A percentile compares a stretch with the other conserved stretches of the same genome.
These are phyloP conservation scores for Cystofilobasidium bisporidii DNA, from an alignment of 768 basidiomycete species.

Conservation along the genomic window DNA sequence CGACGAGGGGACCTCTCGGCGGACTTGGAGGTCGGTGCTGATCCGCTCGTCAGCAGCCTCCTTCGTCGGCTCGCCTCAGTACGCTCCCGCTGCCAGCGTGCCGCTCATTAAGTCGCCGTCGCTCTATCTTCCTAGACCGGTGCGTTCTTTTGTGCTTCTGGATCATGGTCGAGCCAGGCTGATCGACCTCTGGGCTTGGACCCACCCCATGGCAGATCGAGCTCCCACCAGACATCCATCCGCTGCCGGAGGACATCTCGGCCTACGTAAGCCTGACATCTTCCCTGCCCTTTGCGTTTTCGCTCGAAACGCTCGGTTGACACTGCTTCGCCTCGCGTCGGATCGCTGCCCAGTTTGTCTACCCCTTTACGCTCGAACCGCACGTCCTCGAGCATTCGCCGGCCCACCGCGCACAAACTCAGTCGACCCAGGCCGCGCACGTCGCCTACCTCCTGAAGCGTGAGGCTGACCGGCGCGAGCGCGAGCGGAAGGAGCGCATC, in stretches of 20 bases:
- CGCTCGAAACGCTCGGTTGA: too few relatives aligned
- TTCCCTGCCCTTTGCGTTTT: neutral
- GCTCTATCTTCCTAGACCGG: conserved; percentile 71
- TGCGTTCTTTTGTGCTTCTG: conserved; percentile 37
- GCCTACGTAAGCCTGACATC: conserved; percentile 58
- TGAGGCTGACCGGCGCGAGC: conserved; percentile 63
- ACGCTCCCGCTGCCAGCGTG: conserved; percentile 61
- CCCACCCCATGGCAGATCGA: conserved; percentile 51
- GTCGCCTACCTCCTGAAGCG: conserved; percentile 43
- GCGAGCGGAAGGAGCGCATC: conserved; percentile 58
- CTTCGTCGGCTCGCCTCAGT: conserved; percentile 49
- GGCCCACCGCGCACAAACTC: conserved; percentile 57
- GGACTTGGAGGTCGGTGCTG: too few relatives aligned
- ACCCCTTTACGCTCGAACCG: conserved; percentile 85
- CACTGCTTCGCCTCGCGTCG: neutral
- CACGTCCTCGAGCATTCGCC: conserved; percentile 70
- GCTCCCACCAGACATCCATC: conserved; percentile 84
- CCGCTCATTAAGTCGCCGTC: conserved; percentile 90
- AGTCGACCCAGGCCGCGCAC: conserved; percentile 39
- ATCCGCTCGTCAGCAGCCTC: neutral
- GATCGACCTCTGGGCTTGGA: too few relatives aligned
- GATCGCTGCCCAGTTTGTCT: conserved; percentile 62
- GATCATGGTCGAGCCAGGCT: too few relatives aligned
- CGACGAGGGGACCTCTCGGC: too few relatives aligned
- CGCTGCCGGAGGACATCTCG: conserved; percentile 78